These are phyloP conservation scores for Entoloma clypeatum DNA, from an alignment of 1,284 basidiomycete species.

Conservation along the genomic window DNA sequence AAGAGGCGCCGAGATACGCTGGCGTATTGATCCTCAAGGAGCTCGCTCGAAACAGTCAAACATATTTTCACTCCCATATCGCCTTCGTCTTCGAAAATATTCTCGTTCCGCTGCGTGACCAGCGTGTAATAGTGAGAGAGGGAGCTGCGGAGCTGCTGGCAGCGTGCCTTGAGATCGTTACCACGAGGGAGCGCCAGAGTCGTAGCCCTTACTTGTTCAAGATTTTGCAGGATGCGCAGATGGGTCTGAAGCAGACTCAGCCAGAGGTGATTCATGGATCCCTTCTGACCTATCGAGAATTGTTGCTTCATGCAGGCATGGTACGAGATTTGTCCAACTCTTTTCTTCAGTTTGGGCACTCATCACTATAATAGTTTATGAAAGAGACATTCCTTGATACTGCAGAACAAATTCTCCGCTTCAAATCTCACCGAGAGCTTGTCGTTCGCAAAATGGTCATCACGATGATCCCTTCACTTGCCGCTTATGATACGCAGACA, in stretches of 20 bases:
- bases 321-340: conserved; percentile 41
- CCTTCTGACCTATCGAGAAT: conserved; percentile 87
- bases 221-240: conserved; percentile 87
- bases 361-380: conserved; percentile 70
- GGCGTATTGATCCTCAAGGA: conserved; percentile 90
- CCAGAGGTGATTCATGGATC: conserved; percentile 92
- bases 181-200: conserved; percentile 63
- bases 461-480: conserved; percentile 88
- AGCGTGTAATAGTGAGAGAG: conserved; percentile 82
- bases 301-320: conserved; percentile 91
- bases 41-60: conserved; percentile 81
- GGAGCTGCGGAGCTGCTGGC: conserved; percentile 88
- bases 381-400: conserved; percentile 85
- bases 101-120: conserved; percentile 82
- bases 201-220: conserved; percentile 69
- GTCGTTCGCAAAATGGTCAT: conserved; percentile 92
- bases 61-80: conserved; percentile 85
- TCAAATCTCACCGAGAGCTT: conserved; percentile 83
- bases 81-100: conserved; percentile 88
- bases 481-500: conserved; percentile 90
- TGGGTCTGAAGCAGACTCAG: conserved; percentile 77
- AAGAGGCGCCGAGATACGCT: conserved; percentile 75
- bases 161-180: conserved; percentile 84
- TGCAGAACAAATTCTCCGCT: conserved; percentile 88
- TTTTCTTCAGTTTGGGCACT: conserved; percentile 4